A percentile compares a stretch with the other conserved stretches of the same genome.
Evolutionary conservation across 345 rosid species (phyloP).

Genomic region (Populus simonii): DNA sequence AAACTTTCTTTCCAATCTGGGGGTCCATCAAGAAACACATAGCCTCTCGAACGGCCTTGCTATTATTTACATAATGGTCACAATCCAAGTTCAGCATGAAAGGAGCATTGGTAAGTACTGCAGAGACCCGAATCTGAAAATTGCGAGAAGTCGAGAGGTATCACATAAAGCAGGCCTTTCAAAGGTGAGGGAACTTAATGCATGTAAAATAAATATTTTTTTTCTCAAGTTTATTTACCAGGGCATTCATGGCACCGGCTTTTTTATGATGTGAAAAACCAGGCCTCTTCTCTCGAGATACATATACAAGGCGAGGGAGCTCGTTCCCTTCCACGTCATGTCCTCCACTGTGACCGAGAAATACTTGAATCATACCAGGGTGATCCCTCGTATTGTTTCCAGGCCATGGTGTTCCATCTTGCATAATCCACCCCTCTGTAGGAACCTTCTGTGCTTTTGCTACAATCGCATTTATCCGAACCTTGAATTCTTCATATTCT

Average conservation of each 20-base stretch:
- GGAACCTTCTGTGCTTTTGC: constrained; percentile 86
- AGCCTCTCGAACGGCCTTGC: constrained; percentile 35
- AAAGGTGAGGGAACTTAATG: neutral
- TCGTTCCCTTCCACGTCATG: constrained; percentile 35
- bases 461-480: constrained; percentile 79
- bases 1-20: constrained; percentile 31
- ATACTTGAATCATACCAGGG: constrained; percentile 83
- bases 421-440: constrained; percentile 92
- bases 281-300: constrained; percentile 37
- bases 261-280: constrained; percentile 65
- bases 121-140: constrained; percentile 30
- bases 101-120: constrained; percentile 35
- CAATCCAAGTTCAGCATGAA: constrained; percentile 39
- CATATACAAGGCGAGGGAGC: constrained; percentile 35
- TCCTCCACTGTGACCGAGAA: constrained; percentile 37
- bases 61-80: constrained; percentile 32
- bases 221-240: constrained; percentile 41
- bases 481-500: constrained; percentile 96
- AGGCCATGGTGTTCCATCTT: constrained; percentile 98
- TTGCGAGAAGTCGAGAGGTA: constrained; percentile 3
- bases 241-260: constrained; percentile 97
- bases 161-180: neutral
- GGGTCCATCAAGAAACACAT: constrained; percentile 40
- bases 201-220: neutral
- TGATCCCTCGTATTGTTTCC: constrained; percentile 98